Conservation (phyloP, 257 asterid species). For the Petunia secreta region DNA sequence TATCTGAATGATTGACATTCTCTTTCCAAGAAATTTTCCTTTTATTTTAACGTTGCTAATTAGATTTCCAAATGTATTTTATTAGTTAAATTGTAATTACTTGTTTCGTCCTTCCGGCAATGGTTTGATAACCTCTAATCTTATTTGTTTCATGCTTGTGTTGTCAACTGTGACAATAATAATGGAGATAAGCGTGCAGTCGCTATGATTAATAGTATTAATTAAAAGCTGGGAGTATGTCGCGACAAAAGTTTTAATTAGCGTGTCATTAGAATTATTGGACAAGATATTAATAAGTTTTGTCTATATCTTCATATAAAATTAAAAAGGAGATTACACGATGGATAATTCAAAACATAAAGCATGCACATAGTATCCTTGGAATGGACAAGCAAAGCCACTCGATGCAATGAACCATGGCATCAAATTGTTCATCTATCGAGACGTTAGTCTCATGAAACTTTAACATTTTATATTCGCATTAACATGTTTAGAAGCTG, state of each 20-base stretch:
- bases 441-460: background rate
- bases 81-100: background rate
- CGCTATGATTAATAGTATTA: background rate
- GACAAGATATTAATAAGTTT: background rate
- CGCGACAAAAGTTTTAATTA: no score
- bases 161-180: constrained; percentile 15
- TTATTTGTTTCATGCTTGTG: background rate
- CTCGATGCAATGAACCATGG: background rate
- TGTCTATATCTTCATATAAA: no score
- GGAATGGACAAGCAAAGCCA: no score
- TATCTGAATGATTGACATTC: background rate
- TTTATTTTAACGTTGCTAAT: background rate
- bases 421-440: no score
- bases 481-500: no score
- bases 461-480: background rate
- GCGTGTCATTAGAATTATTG: no score
- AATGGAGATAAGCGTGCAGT: background rate
- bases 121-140: background rate
- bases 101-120: background rate
- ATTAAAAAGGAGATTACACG: background rate
- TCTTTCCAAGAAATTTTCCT: background rate
- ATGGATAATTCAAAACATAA: no score
- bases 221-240: no score
- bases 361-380: background rate
- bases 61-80: background rate